These are phyloP conservation scores for Phialophora expanda DNA, from an alignment of 2,329 filamentous ascomycete genomes.

Conservation along the genomic window DNA sequence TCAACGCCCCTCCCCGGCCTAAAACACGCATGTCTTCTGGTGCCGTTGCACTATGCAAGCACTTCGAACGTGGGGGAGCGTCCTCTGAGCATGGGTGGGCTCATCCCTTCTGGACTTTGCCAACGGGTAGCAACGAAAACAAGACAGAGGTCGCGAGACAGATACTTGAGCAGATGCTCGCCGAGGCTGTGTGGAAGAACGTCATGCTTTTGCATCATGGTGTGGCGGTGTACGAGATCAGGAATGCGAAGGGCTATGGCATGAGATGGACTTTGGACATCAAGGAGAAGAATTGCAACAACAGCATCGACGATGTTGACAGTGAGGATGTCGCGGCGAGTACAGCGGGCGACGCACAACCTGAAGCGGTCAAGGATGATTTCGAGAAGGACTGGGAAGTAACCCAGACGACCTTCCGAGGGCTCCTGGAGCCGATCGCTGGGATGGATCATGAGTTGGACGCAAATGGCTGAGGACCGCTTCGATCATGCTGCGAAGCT, in stretches of 20 bases:
- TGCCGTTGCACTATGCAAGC: constrained; percentile 40
- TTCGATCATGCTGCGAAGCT: not conserved
- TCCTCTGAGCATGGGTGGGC: constrained; percentile 34
- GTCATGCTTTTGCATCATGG: constrained; percentile 39
- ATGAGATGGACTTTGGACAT: constrained; percentile 40
- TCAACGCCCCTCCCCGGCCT: constrained; percentile 36
- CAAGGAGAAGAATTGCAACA: constrained; percentile 8
- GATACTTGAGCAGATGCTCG: constrained; percentile 36
- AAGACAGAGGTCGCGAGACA: constrained; percentile 36
- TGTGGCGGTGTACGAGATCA: constrained; percentile 39
- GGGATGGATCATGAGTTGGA: constrained; percentile 36
- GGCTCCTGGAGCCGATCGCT: constrained; percentile 38
- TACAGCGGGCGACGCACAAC: not conserved
- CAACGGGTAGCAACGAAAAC: constrained; percentile 38
- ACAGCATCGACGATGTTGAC: constrained; percentile 2
- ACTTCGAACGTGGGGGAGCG: constrained; percentile 38
- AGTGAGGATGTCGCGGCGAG: not conserved
- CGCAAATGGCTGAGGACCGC: not conserved
- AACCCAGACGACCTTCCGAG: constrained; percentile 33
- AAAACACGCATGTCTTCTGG: constrained; percentile 38
- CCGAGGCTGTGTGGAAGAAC: constrained; percentile 36
- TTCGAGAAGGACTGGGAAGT: constrained; percentile 33
- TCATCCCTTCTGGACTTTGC: constrained; percentile 39
- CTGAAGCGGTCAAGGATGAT: constrained; percentile 14
- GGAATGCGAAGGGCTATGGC: constrained; percentile 35